Evolutionary conservation across 495 filamentous ascomycete species (phyloP).

Genomic region (Aspergillus cavernicola): DNA sequence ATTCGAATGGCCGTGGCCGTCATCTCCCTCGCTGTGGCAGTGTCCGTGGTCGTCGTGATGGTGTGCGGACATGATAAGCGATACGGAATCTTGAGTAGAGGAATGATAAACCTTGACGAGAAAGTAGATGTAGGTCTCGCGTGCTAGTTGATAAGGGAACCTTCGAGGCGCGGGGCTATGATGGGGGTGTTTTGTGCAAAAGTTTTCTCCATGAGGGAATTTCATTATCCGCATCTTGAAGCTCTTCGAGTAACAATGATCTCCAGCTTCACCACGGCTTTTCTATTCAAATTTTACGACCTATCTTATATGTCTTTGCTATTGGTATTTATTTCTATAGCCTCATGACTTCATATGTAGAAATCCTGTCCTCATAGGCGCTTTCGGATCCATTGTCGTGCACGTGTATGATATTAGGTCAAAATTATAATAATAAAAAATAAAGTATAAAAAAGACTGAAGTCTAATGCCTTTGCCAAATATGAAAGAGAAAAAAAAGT

Average conservation of each 20-base stretch:
- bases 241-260: not conserved
- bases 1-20: conserved; percentile 74
- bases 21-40: conserved; percentile 40
- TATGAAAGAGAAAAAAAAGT: not conserved
- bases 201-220: not conserved
- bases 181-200: not conserved
- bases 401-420: no score
- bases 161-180: not conserved
- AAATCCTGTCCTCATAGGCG: no score
- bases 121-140: not conserved
- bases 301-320: no score
- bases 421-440: no score
- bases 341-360: no score
- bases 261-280: not conserved
- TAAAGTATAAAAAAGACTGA: not conserved
- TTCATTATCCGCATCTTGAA: not conserved
- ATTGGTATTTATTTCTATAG: no score
- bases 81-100: not conserved
- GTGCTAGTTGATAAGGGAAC: not conserved
- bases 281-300: no score
- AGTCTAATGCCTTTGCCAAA: conserved; percentile 3
- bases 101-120: not conserved
- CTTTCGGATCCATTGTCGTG: no score
- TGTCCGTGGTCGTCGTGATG: conserved; percentile 41
- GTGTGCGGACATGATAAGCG: conserved; percentile 39